Base-by-base conservation (phyloP, 23 red algal genomes). In the Gracilaria domingensis region DNA sequence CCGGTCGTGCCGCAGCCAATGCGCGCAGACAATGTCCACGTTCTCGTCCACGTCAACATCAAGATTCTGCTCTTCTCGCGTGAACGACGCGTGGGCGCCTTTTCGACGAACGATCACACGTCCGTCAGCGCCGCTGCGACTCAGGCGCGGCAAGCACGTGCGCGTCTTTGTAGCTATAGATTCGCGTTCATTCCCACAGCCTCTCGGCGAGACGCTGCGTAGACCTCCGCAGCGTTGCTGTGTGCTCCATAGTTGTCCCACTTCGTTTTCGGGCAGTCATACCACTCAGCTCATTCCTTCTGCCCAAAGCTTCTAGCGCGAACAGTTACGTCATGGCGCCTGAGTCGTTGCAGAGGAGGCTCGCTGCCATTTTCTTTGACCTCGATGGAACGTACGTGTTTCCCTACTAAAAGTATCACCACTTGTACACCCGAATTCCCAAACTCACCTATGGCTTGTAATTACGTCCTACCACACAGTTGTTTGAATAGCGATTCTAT, bases 321-420 rank as follows among this genome's bases (percentile, higher is more conserved):
- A 33, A 48, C 39, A 25, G 21, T n/a, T 20, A 9, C 21, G 50
- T 23, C 38, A 48, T 77, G 72, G 40, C 72, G 45, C 72, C 72
- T 0, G 72, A 77, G 72, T 77, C 72, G 0, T 11, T 77, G 14
- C n/a, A 77, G 17, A 21, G 72, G 50, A 79, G 34, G 20, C 90
- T 93, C 30, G 17, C 70, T 50, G 90, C 90, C 42, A 78, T 85
- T 66, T 80, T 93, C 47, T 93, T 93, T 66, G 90, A 93, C 73
- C 51, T 93, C 36, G 90, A 93, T 44, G 90, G 90, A 55, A 93
- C 90, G 90, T 83, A 80, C 67, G 90, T 82, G 44, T 3, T 83
- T 78, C 23, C 33, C 45, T 34, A 7, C 0, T 4, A 0, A 18
- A 37, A 37, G 20, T 24, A 18, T 33, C 37, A 12, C 2, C 12